These are phyloP conservation scores for Ajuga chamaepitys DNA, from an alignment of 257 asterid genomes.

Conservation along the genomic window DNA sequence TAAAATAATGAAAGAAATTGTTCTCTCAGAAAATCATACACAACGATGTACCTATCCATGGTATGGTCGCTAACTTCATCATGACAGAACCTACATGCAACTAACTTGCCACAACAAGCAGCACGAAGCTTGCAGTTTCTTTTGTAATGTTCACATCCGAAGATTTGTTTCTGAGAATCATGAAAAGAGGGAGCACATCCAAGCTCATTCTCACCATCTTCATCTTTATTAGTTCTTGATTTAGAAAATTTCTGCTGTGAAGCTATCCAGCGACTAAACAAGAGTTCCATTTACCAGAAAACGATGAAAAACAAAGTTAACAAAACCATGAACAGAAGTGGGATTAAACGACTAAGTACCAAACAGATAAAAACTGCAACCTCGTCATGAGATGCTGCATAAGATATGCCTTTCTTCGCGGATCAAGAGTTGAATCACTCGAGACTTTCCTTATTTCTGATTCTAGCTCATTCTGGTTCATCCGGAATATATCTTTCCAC, in stretches of 20 bases:
- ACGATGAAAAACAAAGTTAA: too few relatives aligned
- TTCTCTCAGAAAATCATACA: too few relatives aligned
- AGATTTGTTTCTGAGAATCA: conserved; percentile 52
- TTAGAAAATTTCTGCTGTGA: conserved; percentile 70
- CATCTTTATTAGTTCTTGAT: conserved; percentile 31
- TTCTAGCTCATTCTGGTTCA: conserved; percentile 94
- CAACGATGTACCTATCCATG: conserved; percentile 63
- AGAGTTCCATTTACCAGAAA: background rate
- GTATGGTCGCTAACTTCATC: conserved; percentile 91
- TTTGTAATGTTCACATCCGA: conserved; percentile 89
- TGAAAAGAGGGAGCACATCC: conserved; percentile 64
- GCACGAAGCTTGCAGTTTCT: conserved; percentile 93
- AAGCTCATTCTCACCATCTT: conserved; percentile 27
- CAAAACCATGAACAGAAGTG: too few relatives aligned
- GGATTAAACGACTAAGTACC: background rate
- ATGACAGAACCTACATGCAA: conserved; percentile 82
- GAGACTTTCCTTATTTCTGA: conserved; percentile 89
- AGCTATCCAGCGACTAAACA: conserved; percentile 80
- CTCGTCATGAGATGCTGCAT: conserved; percentile 88
- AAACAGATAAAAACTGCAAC: conserved; percentile 25
- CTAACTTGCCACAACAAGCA: conserved; percentile 80
- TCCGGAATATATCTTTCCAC: conserved; percentile 84
- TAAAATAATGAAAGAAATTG: too few relatives aligned
- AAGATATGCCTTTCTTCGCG: conserved; percentile 83
- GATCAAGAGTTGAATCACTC: conserved; percentile 84